These are phyloP conservation scores for Fusarium mundagurra DNA, from an alignment of 2,329 filamentous ascomycete species.

Conservation along the genomic window DNA sequence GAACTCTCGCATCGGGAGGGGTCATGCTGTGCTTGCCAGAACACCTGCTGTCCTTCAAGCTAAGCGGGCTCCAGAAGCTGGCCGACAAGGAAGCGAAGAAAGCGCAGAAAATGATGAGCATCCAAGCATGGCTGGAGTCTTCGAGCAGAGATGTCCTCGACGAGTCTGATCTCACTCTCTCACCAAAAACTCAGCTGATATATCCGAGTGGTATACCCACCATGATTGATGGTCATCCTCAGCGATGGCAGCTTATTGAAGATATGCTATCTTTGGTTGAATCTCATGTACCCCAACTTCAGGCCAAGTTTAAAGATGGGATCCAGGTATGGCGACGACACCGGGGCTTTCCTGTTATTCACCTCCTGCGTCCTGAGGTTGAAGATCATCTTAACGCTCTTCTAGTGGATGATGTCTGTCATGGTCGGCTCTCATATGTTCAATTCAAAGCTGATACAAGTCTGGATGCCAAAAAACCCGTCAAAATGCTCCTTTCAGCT, in stretches of 20 bases:
- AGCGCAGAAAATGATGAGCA: conserved; percentile 59
- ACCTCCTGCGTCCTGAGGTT: conserved; percentile 61
- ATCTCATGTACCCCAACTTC: conserved; percentile 51
- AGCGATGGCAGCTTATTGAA: conserved; percentile 60
- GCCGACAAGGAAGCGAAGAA: conserved; percentile 55
- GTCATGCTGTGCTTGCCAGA: conserved; percentile 70
- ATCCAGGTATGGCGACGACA: conserved; percentile 59
- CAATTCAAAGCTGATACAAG: conserved; percentile 1
- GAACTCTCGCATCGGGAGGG: conserved; percentile 54
- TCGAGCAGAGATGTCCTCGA: conserved; percentile 70
- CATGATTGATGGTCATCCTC: conserved; percentile 61
- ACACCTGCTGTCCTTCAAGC: conserved; percentile 70
- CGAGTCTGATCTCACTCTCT: conserved; percentile 68
- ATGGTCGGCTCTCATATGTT: conserved; percentile 36
- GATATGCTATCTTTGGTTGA: conserved; percentile 53
- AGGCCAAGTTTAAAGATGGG: conserved; percentile 48
- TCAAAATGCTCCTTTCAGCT: not conserved
- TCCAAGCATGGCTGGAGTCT: conserved; percentile 60
- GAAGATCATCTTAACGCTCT: conserved; percentile 55
- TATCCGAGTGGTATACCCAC: conserved; percentile 63
- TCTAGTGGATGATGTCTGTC: conserved; percentile 54
- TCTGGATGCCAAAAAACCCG: not conserved
- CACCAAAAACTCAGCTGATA: conserved; percentile 64
- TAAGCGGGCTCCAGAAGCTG: conserved; percentile 68
- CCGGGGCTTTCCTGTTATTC: conserved; percentile 63